Evolutionary conservation across 306 rosid genomes (phyloP).

Genomic region (Betula pendula): DNA sequence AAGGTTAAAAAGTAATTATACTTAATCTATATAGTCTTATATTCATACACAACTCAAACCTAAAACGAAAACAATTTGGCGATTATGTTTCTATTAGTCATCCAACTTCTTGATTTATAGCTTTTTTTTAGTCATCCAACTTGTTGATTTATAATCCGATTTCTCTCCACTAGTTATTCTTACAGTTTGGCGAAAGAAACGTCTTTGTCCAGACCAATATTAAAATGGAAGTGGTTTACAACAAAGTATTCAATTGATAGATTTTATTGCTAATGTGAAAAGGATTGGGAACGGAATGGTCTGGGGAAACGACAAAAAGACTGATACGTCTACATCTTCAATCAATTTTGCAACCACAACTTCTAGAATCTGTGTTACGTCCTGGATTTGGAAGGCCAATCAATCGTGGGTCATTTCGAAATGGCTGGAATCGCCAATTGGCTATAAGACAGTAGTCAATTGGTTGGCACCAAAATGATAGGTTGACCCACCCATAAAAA

Average conservation of each 20-base stretch:
- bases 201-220: not conserved
- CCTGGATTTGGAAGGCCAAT: not conserved
- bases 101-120: no score
- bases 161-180: not conserved
- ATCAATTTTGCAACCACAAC: not conserved
- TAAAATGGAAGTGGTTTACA: conserved; percentile 9
- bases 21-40: no score
- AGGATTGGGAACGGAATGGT: not conserved
- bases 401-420: not conserved
- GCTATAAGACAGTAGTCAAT: not conserved
- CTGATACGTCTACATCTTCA: not conserved
- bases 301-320: not conserved
- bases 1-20: no score
- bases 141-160: not conserved
- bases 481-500: not conserved
- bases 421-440: not conserved
- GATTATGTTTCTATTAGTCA: no score
- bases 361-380: not conserved
- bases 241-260: not conserved
- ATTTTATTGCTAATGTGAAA: not conserved
- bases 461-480: conserved; percentile 7
- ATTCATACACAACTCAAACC: no score
- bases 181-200: not conserved
- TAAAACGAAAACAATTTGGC: no score
- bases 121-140: not conserved